A percentile compares a stretch with the other conserved stretches of the same genome.
Evolutionary conservation across 768 basidiomycete species (phyloP).

Genomic region (Aureoboletus auriporus): DNA sequence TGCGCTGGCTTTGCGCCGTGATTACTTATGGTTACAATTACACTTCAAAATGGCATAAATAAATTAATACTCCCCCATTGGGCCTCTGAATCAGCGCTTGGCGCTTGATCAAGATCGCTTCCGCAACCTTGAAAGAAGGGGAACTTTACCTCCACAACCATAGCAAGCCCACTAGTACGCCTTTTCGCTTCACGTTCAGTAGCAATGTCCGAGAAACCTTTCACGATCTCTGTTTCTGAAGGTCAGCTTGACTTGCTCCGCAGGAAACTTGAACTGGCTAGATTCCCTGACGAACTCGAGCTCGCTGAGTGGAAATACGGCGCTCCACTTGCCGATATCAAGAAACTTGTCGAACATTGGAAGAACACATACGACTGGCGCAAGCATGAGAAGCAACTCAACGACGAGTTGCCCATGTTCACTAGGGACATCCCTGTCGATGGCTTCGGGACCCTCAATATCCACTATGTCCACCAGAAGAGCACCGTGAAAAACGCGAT

Average conservation of each 20-base stretch:
- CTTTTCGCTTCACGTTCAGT: neutral
- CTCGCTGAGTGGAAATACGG: slow-evolving; percentile 51
- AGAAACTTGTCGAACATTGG: slow-evolving; percentile 49
- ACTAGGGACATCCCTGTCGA: slow-evolving; percentile 47
- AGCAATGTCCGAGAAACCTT: slow-evolving; percentile 36
- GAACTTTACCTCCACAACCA: no score
- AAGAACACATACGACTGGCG: slow-evolving; percentile 54
- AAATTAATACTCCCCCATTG: no score
- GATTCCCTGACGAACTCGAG: slow-evolving; percentile 58
- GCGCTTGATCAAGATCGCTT: no score
- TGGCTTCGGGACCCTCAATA: slow-evolving; percentile 43
- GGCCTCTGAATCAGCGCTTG: no score
- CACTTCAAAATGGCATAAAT: no score
- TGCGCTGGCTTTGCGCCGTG: no score
- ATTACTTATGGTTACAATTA: no score
- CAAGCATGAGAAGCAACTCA: slow-evolving; percentile 46
- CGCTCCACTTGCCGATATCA: slow-evolving; percentile 43
- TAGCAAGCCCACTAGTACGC: no score
- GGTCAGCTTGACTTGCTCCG: slow-evolving; percentile 36
- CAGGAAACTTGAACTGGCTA: slow-evolving; percentile 43
- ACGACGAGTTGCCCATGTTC: slow-evolving; percentile 52
- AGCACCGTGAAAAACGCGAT: slow-evolving; percentile 45
- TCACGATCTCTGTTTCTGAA: slow-evolving; percentile 47
- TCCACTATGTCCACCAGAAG: slow-evolving; percentile 58
- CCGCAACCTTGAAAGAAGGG: no score